Evolutionary conservation across 78 protist genomes (phyloP), one percentile per base, ranked within the genome.

Genomic region (Chrysochromulina parva): DNA sequence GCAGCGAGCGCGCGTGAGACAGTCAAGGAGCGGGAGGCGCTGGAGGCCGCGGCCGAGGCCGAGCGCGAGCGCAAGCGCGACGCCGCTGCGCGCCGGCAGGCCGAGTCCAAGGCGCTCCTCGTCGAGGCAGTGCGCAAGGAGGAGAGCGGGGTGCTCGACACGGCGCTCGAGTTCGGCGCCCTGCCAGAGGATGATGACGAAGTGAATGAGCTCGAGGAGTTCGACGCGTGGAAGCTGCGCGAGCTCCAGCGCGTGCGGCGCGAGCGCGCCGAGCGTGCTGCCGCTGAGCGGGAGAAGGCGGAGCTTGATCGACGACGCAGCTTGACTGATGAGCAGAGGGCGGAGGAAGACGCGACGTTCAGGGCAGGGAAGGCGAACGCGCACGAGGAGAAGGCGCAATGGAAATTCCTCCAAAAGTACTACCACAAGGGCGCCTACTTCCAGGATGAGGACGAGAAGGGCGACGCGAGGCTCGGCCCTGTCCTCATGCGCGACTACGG

Each of bases 341-440:
- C 3, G 59, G 14, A 24, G 26, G 92, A 89, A 38, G 92, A 89
- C 62, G 92, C 7, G 38, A 90, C 6, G 88, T 73, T 38, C 58
- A 38, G 0, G 47, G 7, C 10, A 59, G n/a, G 3, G 38, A n/a
- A 47, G 0, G 20, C 10, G 19, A 48, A 22, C 59, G 0, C 47
- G 16, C 28, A 38, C 55, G 9, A 85, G n/a, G 92, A 76, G 55
- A 85, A 81, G 55, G 80, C 0, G 50, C 1, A 54, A 47, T 54
- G 81, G 73, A 24, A 6, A 20, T 89, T 85, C 88, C 38, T 89
- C 78, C 92, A 89, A 14, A 86, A 28, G 80, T 89, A 89, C 59
- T 89, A 86, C 59, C 81, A 89, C 81, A 69, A 89, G 59, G 92
- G 92, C 57, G 92, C 88, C 38, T 89, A 19, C 62, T 89, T 54